Conservation (phyloP, 495 filamentous ascomycete genomes). For the Cudoniella acicularis region DNA sequence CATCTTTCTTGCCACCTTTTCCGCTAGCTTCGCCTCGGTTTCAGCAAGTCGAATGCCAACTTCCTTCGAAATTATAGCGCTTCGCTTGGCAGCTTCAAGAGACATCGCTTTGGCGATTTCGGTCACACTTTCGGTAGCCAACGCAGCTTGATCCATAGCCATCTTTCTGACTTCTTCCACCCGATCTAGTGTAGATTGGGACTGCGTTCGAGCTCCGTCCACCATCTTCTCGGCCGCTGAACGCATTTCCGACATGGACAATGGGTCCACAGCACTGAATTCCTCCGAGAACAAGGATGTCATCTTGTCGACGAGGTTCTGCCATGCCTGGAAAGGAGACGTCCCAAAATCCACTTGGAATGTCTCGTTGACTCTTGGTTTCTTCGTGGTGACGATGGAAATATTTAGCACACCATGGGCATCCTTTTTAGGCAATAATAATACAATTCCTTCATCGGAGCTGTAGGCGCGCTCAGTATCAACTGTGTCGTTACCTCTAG, state of each 20-base stretch:
- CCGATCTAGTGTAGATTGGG: constrained; percentile 13
- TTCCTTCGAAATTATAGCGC: constrained; percentile 26
- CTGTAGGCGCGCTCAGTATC: constrained; percentile 50
- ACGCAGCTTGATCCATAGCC: constrained; percentile 16
- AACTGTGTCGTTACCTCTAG: constrained; percentile 38
- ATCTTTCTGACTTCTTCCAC: constrained; percentile 13
- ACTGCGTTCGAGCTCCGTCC: constrained; percentile 10
- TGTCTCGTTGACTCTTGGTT: constrained; percentile 46
- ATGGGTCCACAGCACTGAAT: constrained; percentile 39
- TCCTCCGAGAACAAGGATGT: constrained; percentile 39
- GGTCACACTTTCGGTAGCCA: constrained; percentile 5
- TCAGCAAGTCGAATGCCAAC: constrained; percentile 19
- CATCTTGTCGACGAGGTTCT: constrained; percentile 39
- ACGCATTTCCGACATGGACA: constrained; percentile 36
- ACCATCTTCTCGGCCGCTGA: constrained; percentile 8
- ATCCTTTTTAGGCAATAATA: constrained; percentile 49
- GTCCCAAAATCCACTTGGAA: constrained; percentile 54
- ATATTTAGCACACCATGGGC: constrained; percentile 57
- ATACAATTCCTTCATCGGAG: constrained; percentile 34
- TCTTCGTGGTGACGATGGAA: constrained; percentile 49
- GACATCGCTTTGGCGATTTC: constrained; percentile 20
- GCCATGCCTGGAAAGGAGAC: constrained; percentile 37
- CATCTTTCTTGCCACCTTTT: constrained; percentile 10
- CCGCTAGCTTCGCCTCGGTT: constrained; percentile 11
- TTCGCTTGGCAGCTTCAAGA: constrained; percentile 22